A percentile compares a stretch with the other conserved stretches of the same genome.
phyloP scores from a whole-genome alignment of 176 grass and related monocot genomes.

The Secale cereale region DNA sequence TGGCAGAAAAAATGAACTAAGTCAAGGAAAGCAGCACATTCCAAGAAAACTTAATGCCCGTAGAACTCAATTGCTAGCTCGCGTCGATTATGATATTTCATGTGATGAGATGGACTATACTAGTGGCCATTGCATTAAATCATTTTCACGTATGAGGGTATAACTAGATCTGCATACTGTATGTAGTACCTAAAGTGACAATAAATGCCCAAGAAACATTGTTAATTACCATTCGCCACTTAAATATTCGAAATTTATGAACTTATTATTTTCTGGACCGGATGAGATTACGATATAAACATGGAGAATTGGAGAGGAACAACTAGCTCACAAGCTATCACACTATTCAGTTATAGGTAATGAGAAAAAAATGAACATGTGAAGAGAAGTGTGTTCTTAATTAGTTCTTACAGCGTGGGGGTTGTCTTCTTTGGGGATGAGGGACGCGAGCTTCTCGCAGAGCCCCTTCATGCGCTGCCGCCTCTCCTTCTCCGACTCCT shows the following conservation, averaged over 20 bases:
- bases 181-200: background rate
- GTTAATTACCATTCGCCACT: background rate
- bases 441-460: constrained; percentile 54
- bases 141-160: background rate
- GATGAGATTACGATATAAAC: too few relatives aligned
- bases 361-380: background rate
- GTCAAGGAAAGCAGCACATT: constrained; percentile 3
- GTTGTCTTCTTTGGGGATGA: constrained; percentile 45
- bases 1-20: background rate
- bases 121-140: background rate
- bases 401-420: background rate
- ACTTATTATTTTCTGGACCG: too few relatives aligned
- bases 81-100: background rate
- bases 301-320: background rate
- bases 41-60: background rate
- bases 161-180: background rate
- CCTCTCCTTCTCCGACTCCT: constrained; percentile 56
- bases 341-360: background rate
- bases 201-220: background rate
- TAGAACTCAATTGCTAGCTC: background rate
- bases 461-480: constrained; percentile 62
- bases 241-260: background rate
- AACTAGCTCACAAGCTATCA: background rate
- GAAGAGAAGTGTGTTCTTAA: too few relatives aligned
- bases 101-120: background rate